Evolutionary conservation across 2,329 filamentous ascomycete species (phyloP), one percentile per base, ranked within the genome.

Genomic region (Annulohypoxylon truncatum): DNA sequence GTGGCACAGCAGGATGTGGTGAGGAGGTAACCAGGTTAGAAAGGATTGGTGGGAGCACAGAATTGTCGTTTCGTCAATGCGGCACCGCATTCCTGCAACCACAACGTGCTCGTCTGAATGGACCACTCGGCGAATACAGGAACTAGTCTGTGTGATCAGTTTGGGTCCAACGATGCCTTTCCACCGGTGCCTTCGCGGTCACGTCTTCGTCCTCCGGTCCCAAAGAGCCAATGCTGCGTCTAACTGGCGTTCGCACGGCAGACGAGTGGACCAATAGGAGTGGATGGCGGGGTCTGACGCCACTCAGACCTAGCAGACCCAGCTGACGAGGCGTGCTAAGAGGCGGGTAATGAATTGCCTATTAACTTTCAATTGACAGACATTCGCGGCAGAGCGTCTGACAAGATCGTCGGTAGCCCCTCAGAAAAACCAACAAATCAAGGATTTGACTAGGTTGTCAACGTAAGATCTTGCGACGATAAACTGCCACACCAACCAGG

Each of bases 391-490:
- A 60, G 55, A 50, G 40, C 38, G 58, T 69, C 68, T 71, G 63
- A 73, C 68, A 59, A 57, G 71, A 73, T 73, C 68, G 67, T 69
- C 72, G 62, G 33, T 56, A 52, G 33, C 63, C 52, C 56, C 59
- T 64, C 40, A 58, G 46, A 53, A 44, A 54, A 54, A 62, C 42
- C 18, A 60, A 61, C 52, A 47, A 57, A 65, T 61, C 40, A 60
- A 18, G 9, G 13, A 38, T 6, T 55, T 3, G n/a, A 56, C 47
- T 51, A 15, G 18, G n/a, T 8, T 48, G 52, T 42, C 18, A 42
- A 42, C 38, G 38, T 42, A 56, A 61, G 48, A 13, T 20, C 13
- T 52, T 51, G 59, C 52, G 48, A 61, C 38, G 48, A 47, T 26
- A 22, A 44, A 33, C 33, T 50, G 53, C 20, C 44, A 56, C 44